These are phyloP conservation scores for Lycium ferocissimum DNA, from an alignment of 257 asterid genomes.

Conservation along the genomic window DNA sequence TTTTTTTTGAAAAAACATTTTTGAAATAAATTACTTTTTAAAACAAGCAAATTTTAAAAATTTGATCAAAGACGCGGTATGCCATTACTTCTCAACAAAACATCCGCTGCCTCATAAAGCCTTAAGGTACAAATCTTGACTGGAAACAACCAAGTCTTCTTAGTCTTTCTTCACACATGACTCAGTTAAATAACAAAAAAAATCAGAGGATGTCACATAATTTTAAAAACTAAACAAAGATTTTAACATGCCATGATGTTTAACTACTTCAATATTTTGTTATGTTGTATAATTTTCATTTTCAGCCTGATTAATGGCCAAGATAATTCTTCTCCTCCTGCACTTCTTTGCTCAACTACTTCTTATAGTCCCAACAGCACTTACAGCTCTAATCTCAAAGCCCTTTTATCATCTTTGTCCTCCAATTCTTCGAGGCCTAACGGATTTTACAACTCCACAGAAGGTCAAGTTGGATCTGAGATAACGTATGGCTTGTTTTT, in stretches of 20 bases:
- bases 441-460: conserved; percentile 34
- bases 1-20: no score
- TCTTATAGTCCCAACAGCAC: background rate
- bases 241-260: background rate
- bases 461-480: background rate
- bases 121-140: background rate
- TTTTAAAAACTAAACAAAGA: background rate
- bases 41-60: no score
- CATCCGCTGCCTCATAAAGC: background rate
- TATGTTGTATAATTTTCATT: background rate
- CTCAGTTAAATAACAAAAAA: background rate
- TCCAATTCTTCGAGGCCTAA: conserved; percentile 25
- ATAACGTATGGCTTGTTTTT: conserved; percentile 32
- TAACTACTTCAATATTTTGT: background rate
- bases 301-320: background rate
- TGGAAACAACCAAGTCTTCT: background rate
- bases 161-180: background rate
- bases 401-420: conserved; percentile 28
- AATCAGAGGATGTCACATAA: no score
- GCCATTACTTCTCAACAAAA: background rate
- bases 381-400: conserved; percentile 27
- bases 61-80: background rate
- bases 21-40: no score
- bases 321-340: background rate
- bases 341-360: background rate